Conservation (phyloP, 257 asterid species). For the Rehmannia glutinosa region DNA sequence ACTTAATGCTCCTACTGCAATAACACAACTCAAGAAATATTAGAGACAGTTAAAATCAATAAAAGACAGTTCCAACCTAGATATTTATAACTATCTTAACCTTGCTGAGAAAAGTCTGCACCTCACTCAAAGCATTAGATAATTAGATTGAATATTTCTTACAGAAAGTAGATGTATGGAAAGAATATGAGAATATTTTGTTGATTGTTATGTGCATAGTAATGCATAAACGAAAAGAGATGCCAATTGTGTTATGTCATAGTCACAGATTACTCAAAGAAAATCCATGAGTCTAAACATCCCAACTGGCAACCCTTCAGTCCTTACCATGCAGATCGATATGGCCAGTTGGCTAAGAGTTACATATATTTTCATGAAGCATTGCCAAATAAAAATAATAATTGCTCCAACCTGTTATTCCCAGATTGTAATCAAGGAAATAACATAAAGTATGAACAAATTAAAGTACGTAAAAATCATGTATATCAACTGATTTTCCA, state of each 20-base stretch:
- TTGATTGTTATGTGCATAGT: too few relatives aligned
- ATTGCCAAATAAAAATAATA: not conserved
- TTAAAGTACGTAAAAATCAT: not conserved
- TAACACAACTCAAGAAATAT: constrained; percentile 23
- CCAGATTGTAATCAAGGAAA: not conserved
- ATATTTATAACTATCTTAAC: not conserved
- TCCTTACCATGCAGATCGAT: too few relatives aligned
- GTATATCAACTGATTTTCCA: not conserved
- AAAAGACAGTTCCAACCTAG: constrained; percentile 5
- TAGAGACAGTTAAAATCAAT: constrained; percentile 8
- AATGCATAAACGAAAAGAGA: too few relatives aligned
- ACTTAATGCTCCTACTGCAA: constrained; percentile 69
- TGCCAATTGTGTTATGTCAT: too few relatives aligned
- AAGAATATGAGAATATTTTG: too few relatives aligned
- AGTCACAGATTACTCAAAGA: too few relatives aligned
- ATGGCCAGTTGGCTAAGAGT: too few relatives aligned
- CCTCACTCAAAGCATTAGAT: not conserved
- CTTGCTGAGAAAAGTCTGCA: not conserved
- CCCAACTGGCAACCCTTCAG: too few relatives aligned
- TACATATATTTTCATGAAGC: not conserved
- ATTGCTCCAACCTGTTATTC: not conserved
- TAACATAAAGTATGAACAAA: not conserved
- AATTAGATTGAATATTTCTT: not conserved
- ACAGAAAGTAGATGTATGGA: too few relatives aligned
- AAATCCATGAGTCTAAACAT: too few relatives aligned